Conservation (phyloP, 257 asterid species). For the Solanum arcanum region DNA sequence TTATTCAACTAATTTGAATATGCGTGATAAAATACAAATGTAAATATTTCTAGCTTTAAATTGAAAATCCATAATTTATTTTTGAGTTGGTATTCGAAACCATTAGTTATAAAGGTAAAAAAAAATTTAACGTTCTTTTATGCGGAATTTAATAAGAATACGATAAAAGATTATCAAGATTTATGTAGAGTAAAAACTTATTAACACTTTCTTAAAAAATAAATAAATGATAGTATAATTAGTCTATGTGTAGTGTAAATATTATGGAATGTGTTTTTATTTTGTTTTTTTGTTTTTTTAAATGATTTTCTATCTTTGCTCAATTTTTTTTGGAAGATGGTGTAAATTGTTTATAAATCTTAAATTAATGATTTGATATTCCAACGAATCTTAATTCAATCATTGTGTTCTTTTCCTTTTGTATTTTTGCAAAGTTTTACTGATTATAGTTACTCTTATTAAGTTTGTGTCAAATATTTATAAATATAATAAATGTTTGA, state of each 20-base stretch:
- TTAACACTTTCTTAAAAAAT: not conserved
- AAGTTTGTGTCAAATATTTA: not conserved
- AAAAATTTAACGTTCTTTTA: not conserved
- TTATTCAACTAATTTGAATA: not conserved
- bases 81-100: not conserved
- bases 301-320: not conserved
- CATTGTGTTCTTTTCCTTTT: not conserved
- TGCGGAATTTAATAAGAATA: not conserved
- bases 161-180: not conserved
- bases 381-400: not conserved
- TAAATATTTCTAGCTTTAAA: not conserved
- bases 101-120: not conserved
- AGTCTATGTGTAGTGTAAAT: not conserved
- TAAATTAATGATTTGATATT: not conserved
- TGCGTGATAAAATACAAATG: not conserved
- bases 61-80: too few species aligned
- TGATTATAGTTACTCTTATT: not conserved
- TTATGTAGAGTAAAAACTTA: not conserved
- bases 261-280: not conserved
- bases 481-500: too few species aligned
- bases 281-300: not conserved
- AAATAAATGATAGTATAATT: not conserved
- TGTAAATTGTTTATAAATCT: not conserved
- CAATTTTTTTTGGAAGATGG: not conserved
- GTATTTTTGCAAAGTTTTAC: not conserved